These are phyloP conservation scores for Hepatocystis sp. DNA, from an alignment of 169 alveolate genomes.

Conservation along the genomic window DNA sequence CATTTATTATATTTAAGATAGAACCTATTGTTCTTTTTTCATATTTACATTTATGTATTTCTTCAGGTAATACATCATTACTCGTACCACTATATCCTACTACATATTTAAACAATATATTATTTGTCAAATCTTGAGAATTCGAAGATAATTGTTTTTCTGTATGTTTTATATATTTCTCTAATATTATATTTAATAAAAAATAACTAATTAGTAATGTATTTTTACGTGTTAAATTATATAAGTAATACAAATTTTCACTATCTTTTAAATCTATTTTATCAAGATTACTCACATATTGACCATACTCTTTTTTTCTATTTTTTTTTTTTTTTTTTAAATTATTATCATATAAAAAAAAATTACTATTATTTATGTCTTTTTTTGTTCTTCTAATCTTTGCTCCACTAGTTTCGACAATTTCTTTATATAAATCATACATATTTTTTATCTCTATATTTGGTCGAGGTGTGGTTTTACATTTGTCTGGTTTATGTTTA, in stretches of 20 bases:
- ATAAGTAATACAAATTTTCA: constrained; percentile 83
- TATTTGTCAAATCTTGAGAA: constrained; percentile 93
- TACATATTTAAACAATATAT: constrained; percentile 89
- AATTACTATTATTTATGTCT: constrained; percentile 67
- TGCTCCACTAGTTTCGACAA: constrained; percentile 71
- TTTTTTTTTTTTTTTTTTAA: constrained; percentile 30
- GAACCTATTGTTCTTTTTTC: constrained; percentile 92
- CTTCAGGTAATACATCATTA: constrained; percentile 92
- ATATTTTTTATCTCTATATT: constrained; percentile 39
- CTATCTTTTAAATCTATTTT: constrained; percentile 86
- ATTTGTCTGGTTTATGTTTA: too few species aligned
- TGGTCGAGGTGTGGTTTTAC: neutral
- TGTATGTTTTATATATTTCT: constrained; percentile 88
- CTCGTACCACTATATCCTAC: constrained; percentile 96
- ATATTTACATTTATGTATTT: constrained; percentile 90
- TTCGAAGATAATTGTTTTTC: constrained; percentile 89
- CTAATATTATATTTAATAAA: constrained; percentile 87
- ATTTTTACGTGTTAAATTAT: constrained; percentile 79
- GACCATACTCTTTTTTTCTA: constrained; percentile 16
- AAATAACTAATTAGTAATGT: constrained; percentile 87
- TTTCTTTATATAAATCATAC: constrained; percentile 65
- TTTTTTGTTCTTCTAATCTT: constrained; percentile 76
- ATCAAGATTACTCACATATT: constrained; percentile 79
- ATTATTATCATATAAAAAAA: constrained; percentile 45
- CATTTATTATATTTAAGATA: constrained; percentile 85